phyloP scores from a whole-genome alignment of 1,284 basidiomycete species.

The Ganoderma meredithae region DNA sequence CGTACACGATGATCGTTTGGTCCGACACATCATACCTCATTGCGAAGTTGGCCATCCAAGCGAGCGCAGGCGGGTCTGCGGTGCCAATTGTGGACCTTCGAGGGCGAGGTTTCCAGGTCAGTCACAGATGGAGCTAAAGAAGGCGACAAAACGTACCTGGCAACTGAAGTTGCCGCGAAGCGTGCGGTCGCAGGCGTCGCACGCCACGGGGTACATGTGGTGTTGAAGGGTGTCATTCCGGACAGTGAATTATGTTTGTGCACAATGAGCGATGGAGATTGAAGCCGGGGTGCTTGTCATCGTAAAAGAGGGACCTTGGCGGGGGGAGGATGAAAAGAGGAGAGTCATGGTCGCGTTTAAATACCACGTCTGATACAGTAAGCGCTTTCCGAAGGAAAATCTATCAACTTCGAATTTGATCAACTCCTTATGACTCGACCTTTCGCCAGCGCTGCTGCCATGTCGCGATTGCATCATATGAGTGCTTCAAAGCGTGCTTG shows the following conservation, averaged over 20 bases:
- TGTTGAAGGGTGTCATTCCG: background rate
- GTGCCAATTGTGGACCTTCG: background rate
- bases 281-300: background rate
- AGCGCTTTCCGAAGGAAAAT: no score
- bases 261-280: background rate
- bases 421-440: no score
- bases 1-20: background rate
- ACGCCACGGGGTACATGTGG: background rate
- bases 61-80: background rate
- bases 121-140: background rate
- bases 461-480: no score
- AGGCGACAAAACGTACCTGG: background rate
- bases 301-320: background rate
- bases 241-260: background rate
- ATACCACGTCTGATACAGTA: background rate
- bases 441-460: no score
- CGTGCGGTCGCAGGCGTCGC: background rate
- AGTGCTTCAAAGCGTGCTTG: no score
- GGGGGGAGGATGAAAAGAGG: no score
- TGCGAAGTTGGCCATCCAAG: no score
- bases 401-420: no score
- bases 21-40: background rate
- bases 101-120: background rate
- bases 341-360: background rate
- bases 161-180: background rate